Evolutionary conservation across 352 stramenopile genomes (phyloP).

Genomic region (Globisporangium recalcitrans): DNA sequence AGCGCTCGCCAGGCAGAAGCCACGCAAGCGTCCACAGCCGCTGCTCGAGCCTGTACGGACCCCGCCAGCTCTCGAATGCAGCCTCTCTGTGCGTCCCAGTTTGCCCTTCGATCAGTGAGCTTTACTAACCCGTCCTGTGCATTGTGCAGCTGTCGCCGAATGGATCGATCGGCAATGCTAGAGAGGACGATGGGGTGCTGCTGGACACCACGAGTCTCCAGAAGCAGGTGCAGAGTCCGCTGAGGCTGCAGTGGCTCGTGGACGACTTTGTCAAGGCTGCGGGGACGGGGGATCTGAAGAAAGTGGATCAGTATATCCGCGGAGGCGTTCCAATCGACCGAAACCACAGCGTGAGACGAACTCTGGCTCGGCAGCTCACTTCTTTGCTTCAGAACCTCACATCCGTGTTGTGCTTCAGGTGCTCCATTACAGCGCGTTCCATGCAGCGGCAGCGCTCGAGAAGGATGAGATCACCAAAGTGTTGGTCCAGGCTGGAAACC

Average conservation of each 20-base stretch:
- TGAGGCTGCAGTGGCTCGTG: conserved; percentile 47
- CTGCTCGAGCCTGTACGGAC: conserved; percentile 22
- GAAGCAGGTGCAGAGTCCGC: conserved; percentile 42
- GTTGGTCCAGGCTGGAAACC: conserved; percentile 47
- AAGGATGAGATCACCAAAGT: conserved; percentile 30
- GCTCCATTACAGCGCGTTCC: conserved; percentile 45
- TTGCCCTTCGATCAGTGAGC: too few species aligned
- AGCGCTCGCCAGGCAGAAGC: conserved; percentile 28
- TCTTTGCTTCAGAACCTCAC: too few species aligned
- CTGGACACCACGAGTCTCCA: conserved; percentile 20
- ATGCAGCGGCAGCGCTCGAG: conserved; percentile 35
- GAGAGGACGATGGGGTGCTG: not conserved
- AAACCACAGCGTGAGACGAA: conserved; percentile 34
- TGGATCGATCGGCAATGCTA: not conserved
- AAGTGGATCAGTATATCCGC: conserved; percentile 48
- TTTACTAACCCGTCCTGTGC: not conserved
- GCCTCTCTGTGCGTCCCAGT: too few species aligned
- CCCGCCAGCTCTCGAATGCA: not conserved
- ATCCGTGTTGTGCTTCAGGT: too few species aligned
- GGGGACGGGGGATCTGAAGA: conserved; percentile 28
- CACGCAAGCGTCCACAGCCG: conserved; percentile 15
- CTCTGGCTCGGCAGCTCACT: not conserved
- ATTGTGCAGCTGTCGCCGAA: not conserved
- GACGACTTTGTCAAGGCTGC: conserved; percentile 57
- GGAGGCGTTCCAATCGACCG: conserved; percentile 47